phyloP scores from a whole-genome alignment of 2,329 filamentous ascomycete genomes.

The Apiospora aurea region DNA sequence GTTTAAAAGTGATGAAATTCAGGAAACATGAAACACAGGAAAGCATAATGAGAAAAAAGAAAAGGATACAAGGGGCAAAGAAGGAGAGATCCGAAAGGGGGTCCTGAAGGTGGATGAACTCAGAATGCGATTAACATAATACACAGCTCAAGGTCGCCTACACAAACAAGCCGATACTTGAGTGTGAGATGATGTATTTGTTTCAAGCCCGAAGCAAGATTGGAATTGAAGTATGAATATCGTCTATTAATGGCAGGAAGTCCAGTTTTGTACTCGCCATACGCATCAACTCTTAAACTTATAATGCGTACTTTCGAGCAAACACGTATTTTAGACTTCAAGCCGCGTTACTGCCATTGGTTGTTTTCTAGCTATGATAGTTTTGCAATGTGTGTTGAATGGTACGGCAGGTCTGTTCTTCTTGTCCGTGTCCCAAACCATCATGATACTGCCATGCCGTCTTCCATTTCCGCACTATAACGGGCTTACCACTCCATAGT shows the following conservation, averaged over 20 bases:
- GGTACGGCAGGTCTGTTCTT: background rate
- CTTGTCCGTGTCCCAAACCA: background rate
- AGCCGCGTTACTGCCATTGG: no score
- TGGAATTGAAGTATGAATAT: background rate
- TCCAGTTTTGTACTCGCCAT: no score
- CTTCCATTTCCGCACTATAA: background rate
- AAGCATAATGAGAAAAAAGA: background rate
- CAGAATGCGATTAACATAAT: background rate
- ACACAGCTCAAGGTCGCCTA: background rate
- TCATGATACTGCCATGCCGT: background rate
- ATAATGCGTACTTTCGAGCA: no score
- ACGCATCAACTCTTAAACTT: no score
- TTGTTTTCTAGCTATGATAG: no score
- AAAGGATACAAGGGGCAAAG: background rate
- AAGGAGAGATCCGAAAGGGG: background rate
- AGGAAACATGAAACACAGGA: no score
- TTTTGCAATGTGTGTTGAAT: no score
- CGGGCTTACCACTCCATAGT: background rate
- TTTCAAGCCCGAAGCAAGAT: background rate
- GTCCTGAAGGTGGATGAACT: background rate
- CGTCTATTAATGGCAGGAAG: no score
- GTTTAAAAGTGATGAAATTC: no score
- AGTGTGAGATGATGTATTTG: background rate
- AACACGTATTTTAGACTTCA: no score
- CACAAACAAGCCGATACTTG: background rate